A percentile compares a stretch with the other conserved stretches of the same genome.
Evolutionary conservation across 371 early-diverging fungal species (phyloP).

Genomic region (Mortierella sp.): DNA sequence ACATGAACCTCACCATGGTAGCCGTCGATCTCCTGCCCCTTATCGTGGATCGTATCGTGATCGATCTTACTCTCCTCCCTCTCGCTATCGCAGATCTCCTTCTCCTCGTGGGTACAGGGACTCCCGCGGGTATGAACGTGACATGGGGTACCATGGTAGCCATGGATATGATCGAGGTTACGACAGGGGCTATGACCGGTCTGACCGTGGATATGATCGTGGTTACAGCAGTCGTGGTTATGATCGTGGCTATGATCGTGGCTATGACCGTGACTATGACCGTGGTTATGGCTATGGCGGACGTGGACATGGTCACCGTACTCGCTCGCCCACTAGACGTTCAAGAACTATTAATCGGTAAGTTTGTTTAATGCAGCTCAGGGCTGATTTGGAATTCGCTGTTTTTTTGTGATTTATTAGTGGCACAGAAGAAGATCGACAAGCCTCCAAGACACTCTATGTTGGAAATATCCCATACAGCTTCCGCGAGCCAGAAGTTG

Average conservation of each 20-base stretch:
- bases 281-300: slow-evolving; percentile 31
- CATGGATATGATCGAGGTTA: slow-evolving; percentile 60
- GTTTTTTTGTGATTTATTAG: slow-evolving; percentile 43
- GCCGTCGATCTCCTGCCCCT: slow-evolving; percentile 52
- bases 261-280: slow-evolving; percentile 58
- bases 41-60: slow-evolving; percentile 58
- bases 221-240: slow-evolving; percentile 56
- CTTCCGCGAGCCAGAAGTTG: slow-evolving; percentile 78
- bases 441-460: slow-evolving; percentile 74
- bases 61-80: slow-evolving; percentile 67
- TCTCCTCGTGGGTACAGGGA: slow-evolving; percentile 62
- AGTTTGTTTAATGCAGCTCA: slow-evolving; percentile 1
- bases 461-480: slow-evolving; percentile 88
- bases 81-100: slow-evolving; percentile 60
- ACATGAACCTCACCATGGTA: slow-evolving; percentile 41
- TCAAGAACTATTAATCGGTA: slow-evolving; percentile 71
- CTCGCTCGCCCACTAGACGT: slow-evolving; percentile 67
- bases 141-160: slow-evolving; percentile 48
- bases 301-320: slow-evolving; percentile 47
- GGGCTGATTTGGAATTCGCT: neutral
- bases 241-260: slow-evolving; percentile 59
- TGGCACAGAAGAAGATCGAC: slow-evolving; percentile 77
- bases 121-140: slow-evolving; percentile 53
- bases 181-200: slow-evolving; percentile 54
- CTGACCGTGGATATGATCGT: slow-evolving; percentile 59